Conservation (phyloP, 495 filamentous ascomycete genomes). For the Podospora pseudopauciseta region DNA sequence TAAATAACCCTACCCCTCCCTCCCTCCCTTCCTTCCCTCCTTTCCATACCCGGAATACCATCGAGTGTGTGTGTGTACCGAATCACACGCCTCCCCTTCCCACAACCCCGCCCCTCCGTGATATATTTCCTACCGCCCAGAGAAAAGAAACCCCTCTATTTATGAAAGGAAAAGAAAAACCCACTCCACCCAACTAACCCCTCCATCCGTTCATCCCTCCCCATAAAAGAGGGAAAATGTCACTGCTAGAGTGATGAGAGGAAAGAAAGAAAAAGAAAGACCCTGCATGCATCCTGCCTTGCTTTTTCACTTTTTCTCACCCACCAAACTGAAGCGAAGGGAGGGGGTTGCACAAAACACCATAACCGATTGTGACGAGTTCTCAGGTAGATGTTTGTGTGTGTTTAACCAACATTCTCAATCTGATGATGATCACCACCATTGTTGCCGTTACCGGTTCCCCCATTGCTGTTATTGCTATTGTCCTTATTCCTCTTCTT, state of each 20-base stretch:
- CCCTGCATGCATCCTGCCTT: not conserved
- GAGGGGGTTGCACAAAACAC: not conserved
- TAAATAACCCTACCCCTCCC: too few species aligned
- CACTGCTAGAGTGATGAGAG: not conserved
- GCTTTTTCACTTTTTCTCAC: too few species aligned
- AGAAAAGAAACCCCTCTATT: not conserved
- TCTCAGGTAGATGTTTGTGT: not conserved
- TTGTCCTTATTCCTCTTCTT: slow-evolving; percentile 50
- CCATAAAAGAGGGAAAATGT: not conserved
- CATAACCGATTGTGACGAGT: not conserved
- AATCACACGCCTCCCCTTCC: too few species aligned
- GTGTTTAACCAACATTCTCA: not conserved
- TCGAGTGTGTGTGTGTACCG: too few species aligned
- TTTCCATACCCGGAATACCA: too few species aligned
- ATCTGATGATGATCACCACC: not conserved
- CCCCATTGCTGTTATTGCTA: slow-evolving; percentile 3
- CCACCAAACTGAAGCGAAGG: not conserved
- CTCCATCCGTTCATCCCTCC: not conserved
- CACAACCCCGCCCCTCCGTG: not conserved
- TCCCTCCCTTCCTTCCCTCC: too few species aligned
- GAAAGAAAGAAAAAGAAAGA: not conserved
- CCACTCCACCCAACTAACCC: not conserved
- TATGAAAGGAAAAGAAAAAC: not conserved
- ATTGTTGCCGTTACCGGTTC: slow-evolving; percentile 5
- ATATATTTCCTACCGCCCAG: not conserved